Conservation (phyloP, 176 grass and related monocot genomes). For the Ananas comosus region DNA sequence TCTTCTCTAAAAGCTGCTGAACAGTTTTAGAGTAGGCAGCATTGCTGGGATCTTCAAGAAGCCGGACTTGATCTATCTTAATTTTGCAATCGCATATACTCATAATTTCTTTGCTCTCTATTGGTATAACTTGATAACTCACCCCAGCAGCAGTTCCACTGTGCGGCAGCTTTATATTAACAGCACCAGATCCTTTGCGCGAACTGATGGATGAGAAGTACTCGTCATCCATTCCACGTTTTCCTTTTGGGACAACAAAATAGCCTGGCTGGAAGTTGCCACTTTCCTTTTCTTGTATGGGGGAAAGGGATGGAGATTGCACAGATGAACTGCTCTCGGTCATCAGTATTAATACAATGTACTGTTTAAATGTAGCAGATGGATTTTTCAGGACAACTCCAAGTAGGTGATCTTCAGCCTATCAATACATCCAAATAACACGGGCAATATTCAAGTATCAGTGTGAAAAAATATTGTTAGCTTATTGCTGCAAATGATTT, state of each 20-base stretch:
- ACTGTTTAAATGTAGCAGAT: slow-evolving; percentile 46
- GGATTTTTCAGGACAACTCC: slow-evolving; percentile 70
- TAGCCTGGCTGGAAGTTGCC: slow-evolving; percentile 55
- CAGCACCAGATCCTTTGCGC: slow-evolving; percentile 58
- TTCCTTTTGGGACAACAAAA: slow-evolving; percentile 84
- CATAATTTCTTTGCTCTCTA: slow-evolving; percentile 73
- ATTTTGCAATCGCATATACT: slow-evolving; percentile 83
- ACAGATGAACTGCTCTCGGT: slow-evolving; percentile 50
- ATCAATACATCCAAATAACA: slow-evolving; percentile 23
- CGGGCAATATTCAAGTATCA: slow-evolving; percentile 11
- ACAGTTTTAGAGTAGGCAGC: slow-evolving; percentile 63
- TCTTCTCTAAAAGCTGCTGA: slow-evolving; percentile 61
- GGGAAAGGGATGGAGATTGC: slow-evolving; percentile 13
- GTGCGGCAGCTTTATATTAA: slow-evolving; percentile 71
- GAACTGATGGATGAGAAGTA: slow-evolving; percentile 59
- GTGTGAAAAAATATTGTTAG: background rate
- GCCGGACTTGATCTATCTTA: slow-evolving; percentile 88
- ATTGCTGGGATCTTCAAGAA: slow-evolving; percentile 70
- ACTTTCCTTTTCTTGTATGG: slow-evolving; percentile 37
- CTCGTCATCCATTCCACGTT: slow-evolving; percentile 78
- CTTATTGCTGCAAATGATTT: background rate
- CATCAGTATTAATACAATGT: slow-evolving; percentile 66
- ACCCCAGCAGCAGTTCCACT: slow-evolving; percentile 50
- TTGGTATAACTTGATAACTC: slow-evolving; percentile 66
- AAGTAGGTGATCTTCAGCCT: slow-evolving; percentile 93